These are phyloP conservation scores for Salvia rosmarinus DNA, from an alignment of 257 asterid genomes.

Conservation along the genomic window DNA sequence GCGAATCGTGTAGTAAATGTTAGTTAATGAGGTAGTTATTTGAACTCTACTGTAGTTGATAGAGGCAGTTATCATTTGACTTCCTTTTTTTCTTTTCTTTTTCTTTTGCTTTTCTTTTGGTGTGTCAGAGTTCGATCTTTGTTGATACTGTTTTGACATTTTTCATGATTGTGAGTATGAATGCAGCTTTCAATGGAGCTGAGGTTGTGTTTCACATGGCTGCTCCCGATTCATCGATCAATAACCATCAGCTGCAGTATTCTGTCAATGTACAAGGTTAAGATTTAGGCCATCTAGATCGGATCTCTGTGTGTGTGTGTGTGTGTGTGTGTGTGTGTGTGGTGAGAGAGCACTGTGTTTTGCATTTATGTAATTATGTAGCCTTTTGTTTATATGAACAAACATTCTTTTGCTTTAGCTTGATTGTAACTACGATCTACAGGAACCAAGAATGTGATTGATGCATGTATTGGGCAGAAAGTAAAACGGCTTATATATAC, in stretches of 20 bases:
- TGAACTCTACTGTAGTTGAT: not conserved
- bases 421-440: conserved; percentile 23
- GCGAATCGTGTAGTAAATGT: not conserved
- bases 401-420: not conserved
- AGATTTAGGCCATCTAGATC: not conserved
- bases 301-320: not conserved
- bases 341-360: not conserved
- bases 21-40: not conserved
- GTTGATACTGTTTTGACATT: not conserved
- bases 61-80: not conserved
- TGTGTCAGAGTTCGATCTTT: not conserved
- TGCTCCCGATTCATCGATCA: conserved; percentile 82
- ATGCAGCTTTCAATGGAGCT: conserved; percentile 66
- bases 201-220: conserved; percentile 86
- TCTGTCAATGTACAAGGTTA: conserved; percentile 72
- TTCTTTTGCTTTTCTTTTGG: not conserved
- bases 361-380: not conserved
- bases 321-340: not conserved
- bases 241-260: conserved; percentile 63
- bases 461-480: conserved; percentile 69
- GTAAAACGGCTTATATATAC: conserved; percentile 71
- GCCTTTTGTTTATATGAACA: not conserved
- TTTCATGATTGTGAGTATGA: not conserved
- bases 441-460: conserved; percentile 76
- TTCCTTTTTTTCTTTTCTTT: fast-evolving